These are phyloP conservation scores for Handroanthus guayacan DNA, from an alignment of 257 asterid species.

Conservation along the genomic window DNA sequence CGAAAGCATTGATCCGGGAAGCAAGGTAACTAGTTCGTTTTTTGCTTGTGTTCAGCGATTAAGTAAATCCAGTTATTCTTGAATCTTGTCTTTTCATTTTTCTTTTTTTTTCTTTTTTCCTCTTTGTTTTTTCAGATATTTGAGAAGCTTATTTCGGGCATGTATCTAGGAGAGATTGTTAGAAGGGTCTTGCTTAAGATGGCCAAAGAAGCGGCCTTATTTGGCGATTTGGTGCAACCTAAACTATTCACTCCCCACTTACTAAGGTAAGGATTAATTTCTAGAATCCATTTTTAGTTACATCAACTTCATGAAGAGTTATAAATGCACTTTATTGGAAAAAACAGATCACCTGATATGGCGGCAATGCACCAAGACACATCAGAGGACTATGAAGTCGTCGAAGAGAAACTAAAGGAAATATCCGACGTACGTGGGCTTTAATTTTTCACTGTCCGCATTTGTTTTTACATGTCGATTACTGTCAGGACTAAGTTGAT, in stretches of 20 bases:
- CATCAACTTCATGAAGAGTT: too few relatives aligned
- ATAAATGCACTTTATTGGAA: too few relatives aligned
- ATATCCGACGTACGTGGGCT: constrained; percentile 52
- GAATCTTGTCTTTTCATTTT: not conserved
- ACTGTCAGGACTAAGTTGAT: not conserved
- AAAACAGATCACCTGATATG: constrained; percentile 74
- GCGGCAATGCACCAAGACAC: constrained; percentile 96
- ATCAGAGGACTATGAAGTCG: constrained; percentile 70
- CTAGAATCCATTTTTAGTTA: not conserved
- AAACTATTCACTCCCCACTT: constrained; percentile 62
- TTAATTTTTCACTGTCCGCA: not conserved
- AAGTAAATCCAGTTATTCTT: not conserved
- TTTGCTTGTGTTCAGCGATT: not conserved
- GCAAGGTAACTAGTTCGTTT: constrained; percentile 42
- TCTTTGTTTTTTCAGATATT: constrained; percentile 49
- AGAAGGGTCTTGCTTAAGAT: constrained; percentile 66
- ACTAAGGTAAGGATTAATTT: constrained; percentile 50
- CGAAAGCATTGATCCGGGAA: constrained; percentile 65
- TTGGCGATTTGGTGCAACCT: constrained; percentile 68
- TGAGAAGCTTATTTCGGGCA: constrained; percentile 81
- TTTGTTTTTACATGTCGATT: not conserved
- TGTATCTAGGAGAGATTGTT: constrained; percentile 86
- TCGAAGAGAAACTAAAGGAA: constrained; percentile 64
- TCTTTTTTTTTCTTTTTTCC: too few relatives aligned
- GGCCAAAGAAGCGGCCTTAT: constrained; percentile 69